Evolutionary conservation across 257 asterid species (phyloP).

Genomic region (Solanum arcanum): DNA sequence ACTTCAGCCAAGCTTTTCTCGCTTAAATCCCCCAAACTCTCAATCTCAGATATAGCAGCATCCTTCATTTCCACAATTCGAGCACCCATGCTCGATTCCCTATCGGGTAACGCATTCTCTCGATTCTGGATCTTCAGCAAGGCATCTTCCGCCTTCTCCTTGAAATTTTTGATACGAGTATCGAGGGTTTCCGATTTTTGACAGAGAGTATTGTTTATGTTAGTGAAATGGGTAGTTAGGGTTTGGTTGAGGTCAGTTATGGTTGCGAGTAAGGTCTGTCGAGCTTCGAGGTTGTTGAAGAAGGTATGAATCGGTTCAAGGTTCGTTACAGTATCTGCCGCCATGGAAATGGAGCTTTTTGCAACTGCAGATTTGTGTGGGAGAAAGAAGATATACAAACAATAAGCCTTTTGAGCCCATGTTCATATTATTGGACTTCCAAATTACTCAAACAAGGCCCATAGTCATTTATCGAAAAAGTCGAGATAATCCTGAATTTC

Average conservation of each 20-base stretch:
- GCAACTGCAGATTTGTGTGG: neutral
- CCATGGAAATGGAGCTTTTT: neutral
- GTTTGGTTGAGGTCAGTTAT: slow-evolving; percentile 10
- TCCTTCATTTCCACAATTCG: slow-evolving; percentile 2
- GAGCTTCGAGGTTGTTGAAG: slow-evolving; percentile 7
- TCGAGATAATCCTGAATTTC: neutral
- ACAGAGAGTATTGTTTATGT: neutral
- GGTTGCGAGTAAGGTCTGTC: neutral
- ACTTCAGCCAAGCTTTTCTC: neutral
- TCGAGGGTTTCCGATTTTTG: slow-evolving; percentile 12
- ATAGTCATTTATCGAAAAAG: neutral
- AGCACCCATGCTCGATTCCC: neutral
- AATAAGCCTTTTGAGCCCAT: neutral
- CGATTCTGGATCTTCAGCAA: neutral
- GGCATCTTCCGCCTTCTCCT: neutral
- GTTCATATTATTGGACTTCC: neutral
- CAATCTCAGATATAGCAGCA: slow-evolving; percentile 1
- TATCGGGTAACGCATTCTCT: neutral
- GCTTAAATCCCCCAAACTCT: neutral
- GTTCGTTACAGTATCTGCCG: neutral
- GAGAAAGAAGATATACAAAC: neutral
- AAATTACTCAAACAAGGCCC: neutral
- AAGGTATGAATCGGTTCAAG: neutral
- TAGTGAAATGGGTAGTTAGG: slow-evolving; percentile 5
- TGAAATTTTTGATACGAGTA: neutral